These are phyloP conservation scores for Annulohypoxylon bovei DNA, from an alignment of 495 filamentous ascomycete genomes.

Conservation along the genomic window DNA sequence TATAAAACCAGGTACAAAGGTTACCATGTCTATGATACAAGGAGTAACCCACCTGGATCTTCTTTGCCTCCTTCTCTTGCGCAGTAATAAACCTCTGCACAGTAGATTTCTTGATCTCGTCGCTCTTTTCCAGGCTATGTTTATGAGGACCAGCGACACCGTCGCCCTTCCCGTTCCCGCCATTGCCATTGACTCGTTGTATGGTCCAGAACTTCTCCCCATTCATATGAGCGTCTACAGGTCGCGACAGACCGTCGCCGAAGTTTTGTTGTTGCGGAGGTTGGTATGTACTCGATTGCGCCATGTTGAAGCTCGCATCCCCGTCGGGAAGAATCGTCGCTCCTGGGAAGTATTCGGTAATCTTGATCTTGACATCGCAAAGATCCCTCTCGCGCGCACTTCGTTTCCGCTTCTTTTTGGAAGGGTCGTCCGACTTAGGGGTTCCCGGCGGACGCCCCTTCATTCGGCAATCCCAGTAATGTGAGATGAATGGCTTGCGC, in stretches of 20 bases:
- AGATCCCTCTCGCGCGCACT: conserved; percentile 78
- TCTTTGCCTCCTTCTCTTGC: conserved; percentile 72
- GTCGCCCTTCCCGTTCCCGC: conserved; percentile 75
- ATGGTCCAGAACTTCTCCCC: conserved; percentile 74
- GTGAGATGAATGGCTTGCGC: conserved; percentile 81
- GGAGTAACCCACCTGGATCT: conserved; percentile 67
- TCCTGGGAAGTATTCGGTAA: conserved; percentile 80
- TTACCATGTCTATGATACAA: conserved; percentile 34
- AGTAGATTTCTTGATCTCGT: conserved; percentile 87
- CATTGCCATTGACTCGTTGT: conserved; percentile 81
- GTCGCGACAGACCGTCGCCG: conserved; percentile 32
- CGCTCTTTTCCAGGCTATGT: conserved; percentile 80
- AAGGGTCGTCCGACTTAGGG: conserved; percentile 84
- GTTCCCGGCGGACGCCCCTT: conserved; percentile 87
- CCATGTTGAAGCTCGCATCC: conserved; percentile 27
- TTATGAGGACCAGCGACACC: conserved; percentile 74
- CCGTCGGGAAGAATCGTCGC: conserved; percentile 50
- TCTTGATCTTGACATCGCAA: conserved; percentile 93
- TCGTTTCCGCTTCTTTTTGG: conserved; percentile 89
- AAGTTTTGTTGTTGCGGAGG: conserved; percentile 34
- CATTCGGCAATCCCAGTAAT: conserved; percentile 91
- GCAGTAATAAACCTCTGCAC: conserved; percentile 73
- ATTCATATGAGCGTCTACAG: conserved; percentile 27
- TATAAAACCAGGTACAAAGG: conserved; percentile 27
- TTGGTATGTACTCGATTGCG: conserved; percentile 24